Evolutionary conservation across 495 filamentous ascomycete genomes (phyloP).

Genomic region (Ramalina peruviana): DNA sequence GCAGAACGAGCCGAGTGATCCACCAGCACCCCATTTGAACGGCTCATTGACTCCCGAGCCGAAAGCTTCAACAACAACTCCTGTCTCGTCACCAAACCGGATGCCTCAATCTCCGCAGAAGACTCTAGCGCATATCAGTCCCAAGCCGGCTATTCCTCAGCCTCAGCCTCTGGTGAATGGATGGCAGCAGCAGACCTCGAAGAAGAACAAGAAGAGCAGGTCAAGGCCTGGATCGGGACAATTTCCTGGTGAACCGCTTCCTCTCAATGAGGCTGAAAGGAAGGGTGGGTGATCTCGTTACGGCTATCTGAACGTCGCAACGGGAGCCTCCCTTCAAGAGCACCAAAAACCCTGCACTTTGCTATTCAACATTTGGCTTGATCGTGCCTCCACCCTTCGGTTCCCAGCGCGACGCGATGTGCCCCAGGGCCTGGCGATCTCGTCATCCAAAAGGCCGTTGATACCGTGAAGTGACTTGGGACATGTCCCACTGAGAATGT

Average conservation of each 20-base stretch:
- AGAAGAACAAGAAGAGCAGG: conserved; percentile 30
- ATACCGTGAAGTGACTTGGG: too few relatives aligned
- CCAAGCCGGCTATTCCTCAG: background rate
- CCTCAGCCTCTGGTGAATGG: conserved; percentile 15
- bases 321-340: too few relatives aligned
- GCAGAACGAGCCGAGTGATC: background rate
- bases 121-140: background rate
- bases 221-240: conserved; percentile 21
- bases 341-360: too few relatives aligned
- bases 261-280: conserved; percentile 34
- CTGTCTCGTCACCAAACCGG: background rate
- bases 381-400: too few relatives aligned
- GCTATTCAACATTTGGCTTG: too few relatives aligned
- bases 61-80: conserved; percentile 14
- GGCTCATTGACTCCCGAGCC: conserved; percentile 23
- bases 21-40: background rate
- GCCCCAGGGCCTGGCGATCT: too few relatives aligned
- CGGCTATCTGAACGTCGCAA: background rate
- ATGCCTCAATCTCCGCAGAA: conserved; percentile 1
- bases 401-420: too few relatives aligned
- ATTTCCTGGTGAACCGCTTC: conserved; percentile 27
- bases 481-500: too few relatives aligned
- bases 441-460: too few relatives aligned
- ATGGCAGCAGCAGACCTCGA: conserved; percentile 36
- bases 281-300: conserved; percentile 30